A percentile compares a stretch with the other conserved stretches of the same genome.
Conservation (phyloP, 2,329 filamentous ascomycete genomes). For the Zasmidium citrigriseum region DNA sequence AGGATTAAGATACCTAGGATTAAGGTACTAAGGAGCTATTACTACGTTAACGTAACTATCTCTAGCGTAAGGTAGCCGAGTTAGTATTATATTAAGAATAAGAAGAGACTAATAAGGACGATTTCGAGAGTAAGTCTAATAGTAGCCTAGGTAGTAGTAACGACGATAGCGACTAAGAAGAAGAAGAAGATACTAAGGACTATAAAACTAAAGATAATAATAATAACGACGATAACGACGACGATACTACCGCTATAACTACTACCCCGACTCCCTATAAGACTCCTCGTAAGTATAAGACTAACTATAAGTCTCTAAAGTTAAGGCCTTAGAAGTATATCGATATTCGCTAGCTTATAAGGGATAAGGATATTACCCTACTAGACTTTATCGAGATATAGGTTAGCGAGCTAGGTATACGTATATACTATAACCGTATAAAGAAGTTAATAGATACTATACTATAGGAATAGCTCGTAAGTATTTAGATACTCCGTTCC, state of each 20-base stretch:
- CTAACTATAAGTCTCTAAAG: not conserved
- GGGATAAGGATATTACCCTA: not conserved
- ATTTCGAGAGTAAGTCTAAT: not conserved
- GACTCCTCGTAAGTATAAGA: not conserved
- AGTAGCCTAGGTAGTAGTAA: not conserved
- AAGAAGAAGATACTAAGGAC: not conserved
- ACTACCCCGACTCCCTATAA: not conserved
- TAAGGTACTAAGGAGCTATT: too few relatives aligned
- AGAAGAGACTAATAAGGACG: not conserved
- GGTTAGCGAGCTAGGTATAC: not conserved
- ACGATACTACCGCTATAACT: not conserved
- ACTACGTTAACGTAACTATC: too few relatives aligned
- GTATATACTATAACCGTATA: not conserved
- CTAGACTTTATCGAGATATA: not conserved
- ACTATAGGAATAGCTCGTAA: not conserved
- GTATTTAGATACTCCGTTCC: not conserved
- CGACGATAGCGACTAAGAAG: not conserved
- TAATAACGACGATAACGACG: not conserved
- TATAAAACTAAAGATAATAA: not conserved
- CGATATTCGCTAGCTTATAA: not conserved
- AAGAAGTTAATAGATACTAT: not conserved
- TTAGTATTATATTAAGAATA: not conserved
- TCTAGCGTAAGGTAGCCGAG: not conserved
- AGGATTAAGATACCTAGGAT: too few relatives aligned
- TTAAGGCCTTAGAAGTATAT: not conserved